Conservation (phyloP, 1,284 basidiomycete species). For the Afroboletus lepidellus region DNA sequence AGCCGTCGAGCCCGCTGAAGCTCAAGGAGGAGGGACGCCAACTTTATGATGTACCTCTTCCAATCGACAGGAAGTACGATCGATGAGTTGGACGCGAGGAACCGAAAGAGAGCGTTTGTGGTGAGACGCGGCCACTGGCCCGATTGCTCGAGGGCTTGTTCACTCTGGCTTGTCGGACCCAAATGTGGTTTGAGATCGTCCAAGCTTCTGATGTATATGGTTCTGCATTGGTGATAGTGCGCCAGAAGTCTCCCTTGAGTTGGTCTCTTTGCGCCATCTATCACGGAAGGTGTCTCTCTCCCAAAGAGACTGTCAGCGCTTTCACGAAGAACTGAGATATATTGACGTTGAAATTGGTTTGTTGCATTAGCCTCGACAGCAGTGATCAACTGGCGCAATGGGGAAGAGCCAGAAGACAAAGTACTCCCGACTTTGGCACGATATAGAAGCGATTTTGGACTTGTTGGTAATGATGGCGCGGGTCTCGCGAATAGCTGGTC, state of each 20-base stretch:
- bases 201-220: constrained; percentile 1
- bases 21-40: constrained; percentile 20
- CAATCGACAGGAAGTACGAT: not conserved
- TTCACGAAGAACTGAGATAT: not conserved
- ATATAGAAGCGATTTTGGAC: not conserved
- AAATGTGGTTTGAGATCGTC: constrained; percentile 9
- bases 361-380: not conserved
- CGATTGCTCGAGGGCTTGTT: constrained; percentile 14
- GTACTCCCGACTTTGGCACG: not conserved
- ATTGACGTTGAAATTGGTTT: constrained; percentile 17
- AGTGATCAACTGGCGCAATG: constrained; percentile 12
- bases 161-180: constrained; percentile 11
- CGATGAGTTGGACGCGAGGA: constrained; percentile 1
- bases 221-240: constrained; percentile 5
- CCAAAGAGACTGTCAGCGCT: not conserved
- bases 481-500: constrained; percentile 13
- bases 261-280: not conserved
- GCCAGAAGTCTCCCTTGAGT: not conserved
- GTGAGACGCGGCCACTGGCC: constrained; percentile 31
- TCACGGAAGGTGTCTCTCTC: not conserved
- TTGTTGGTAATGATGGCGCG: not conserved
- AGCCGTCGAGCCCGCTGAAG: constrained; percentile 30
- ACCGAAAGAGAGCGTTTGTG: not conserved
- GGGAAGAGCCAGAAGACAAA: not conserved
- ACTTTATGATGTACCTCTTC: not conserved